Base-by-base conservation (phyloP, 305 asterid genomes). In the Fraxinus albicans region DNA sequence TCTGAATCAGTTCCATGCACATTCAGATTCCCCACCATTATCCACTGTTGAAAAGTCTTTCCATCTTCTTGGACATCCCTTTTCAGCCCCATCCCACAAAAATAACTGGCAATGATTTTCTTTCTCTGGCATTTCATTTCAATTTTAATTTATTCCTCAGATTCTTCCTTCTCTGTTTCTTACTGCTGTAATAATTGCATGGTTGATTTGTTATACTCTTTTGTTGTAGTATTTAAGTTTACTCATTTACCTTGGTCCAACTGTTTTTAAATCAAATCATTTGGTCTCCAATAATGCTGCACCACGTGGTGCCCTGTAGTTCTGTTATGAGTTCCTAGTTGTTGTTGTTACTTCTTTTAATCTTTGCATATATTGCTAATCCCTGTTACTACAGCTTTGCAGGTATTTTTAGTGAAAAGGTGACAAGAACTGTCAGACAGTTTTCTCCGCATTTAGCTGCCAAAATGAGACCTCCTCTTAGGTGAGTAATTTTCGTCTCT, bases 401-500 rank as follows among this genome's bases (percentile, higher is more conserved):
- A 86, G 97, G 94, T 81, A 91, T 98, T 74, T 96, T 93, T 83
- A 96, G 91, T 90, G 99, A 95, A 87, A 95, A 96, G 84, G 93
- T 92, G 65, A 93, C 99, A n/a, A 93, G 98, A 94, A 89, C 94
- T 77, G 94, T 94, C 77, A 86, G 98, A 53, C 97, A 92, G 90
- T 90, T 94, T 87, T 96, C 99, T 86, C 99, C 99, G 40, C 99
- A 93, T 87, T 85, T 94, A 79, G 98, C 99, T 83, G 98, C 98
- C 88, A 96, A 96, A 90, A 96, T 96, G 98, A 94, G 99, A 85
- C 99, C 99, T 65, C 89, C 91, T 75, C 96, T 92, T 19, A 93
- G 94, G 99, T 94, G 82, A 88, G 98, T 87, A 53, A 19, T 77
- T 77, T 63, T 34, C 21, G 10, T 42, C 78, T 82, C 47, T 80